Evolutionary conservation across 176 grass and related monocot genomes (phyloP), one percentile per base, ranked within the genome.

Genomic region (Cocos nucifera): DNA sequence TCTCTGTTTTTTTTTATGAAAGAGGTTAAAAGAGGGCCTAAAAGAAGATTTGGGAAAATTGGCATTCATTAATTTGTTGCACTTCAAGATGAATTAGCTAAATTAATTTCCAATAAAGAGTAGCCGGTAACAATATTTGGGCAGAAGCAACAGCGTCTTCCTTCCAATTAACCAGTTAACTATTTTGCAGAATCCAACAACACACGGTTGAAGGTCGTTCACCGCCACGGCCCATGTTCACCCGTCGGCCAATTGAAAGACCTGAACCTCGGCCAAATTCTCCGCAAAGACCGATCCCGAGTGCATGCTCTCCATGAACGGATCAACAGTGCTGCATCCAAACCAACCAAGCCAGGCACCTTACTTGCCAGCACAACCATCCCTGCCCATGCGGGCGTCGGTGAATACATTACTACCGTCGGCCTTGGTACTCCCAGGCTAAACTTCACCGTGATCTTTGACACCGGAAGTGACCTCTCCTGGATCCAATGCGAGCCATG

Each of bases 401-500:
- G 23, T 23, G 23, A 23, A 23, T 2, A 23, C 23, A 23, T 23
- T 23, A 23, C 23, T 23, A 23, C 23, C 2, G 23, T 23, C 23
- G 23, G 23, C 19, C 23, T 64, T 21, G 61, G 61, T 39, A 64
- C 20, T 7, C 61, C 61, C 10, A 49, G 22, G 39, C 35, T 9
- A 19, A 19, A 49, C 44, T 49, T 24, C 30, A 23, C 35, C 61
- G 12, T 64, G 35, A 23, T 51, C 35, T 50, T 64, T 19, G 39
- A 50, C 39, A 64, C 20, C 19, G 44, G 39, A 18, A 64, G 44
- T 44, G 39, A 64, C 61, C 10, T 64, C 35, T 4, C 39, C 4
- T 51, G 61, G 61, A 64, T 64, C 61, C 61, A 64, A 21, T 64
- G 61, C 61, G 2, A 16, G 39, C 44, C 35, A 14, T 64, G 61